Percentiles rank a stretch among this genome's conserved stretches.
Conservation (phyloP, 352 stramenopile genomes). For the Pythium phragmitis region DNA sequence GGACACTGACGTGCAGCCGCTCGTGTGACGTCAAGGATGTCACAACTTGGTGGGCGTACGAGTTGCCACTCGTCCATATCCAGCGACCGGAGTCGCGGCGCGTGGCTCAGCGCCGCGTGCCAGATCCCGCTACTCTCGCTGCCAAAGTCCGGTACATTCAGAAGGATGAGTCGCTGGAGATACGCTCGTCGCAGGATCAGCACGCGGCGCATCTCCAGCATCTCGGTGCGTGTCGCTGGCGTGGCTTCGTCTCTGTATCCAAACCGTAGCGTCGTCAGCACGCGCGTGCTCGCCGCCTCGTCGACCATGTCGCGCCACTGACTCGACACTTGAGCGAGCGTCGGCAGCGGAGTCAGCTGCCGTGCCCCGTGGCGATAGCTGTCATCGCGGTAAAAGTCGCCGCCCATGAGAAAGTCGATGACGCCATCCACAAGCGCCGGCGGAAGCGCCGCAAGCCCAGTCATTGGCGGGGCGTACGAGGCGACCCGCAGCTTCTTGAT, state of each 20-base stretch:
- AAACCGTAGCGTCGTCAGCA: not conserved
- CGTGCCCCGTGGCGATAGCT: not conserved
- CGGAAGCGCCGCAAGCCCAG: not conserved
- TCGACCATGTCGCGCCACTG: not conserved
- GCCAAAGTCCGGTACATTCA: not conserved
- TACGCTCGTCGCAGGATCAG: not conserved
- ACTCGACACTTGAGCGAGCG: not conserved
- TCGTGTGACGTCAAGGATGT: not conserved
- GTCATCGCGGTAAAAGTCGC: not conserved
- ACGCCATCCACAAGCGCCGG: not conserved
- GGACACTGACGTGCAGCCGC: not conserved
- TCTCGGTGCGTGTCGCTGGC: not conserved
- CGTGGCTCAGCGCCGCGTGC: not conserved
- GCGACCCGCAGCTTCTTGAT: not conserved
- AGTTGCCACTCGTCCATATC: not conserved
- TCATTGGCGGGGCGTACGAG: not conserved
- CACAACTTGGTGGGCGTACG: not conserved
- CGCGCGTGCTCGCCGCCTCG: not conserved
- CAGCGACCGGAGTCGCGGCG: not conserved
- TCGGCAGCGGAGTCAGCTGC: not conserved
- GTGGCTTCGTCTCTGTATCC: not conserved
- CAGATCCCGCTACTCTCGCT: not conserved
- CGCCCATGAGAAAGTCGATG: not conserved
- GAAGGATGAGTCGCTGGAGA: not conserved
- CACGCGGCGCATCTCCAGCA: not conserved